These are phyloP conservation scores for Salix purpurea DNA, from an alignment of 345 rosid species.

Conservation along the genomic window DNA sequence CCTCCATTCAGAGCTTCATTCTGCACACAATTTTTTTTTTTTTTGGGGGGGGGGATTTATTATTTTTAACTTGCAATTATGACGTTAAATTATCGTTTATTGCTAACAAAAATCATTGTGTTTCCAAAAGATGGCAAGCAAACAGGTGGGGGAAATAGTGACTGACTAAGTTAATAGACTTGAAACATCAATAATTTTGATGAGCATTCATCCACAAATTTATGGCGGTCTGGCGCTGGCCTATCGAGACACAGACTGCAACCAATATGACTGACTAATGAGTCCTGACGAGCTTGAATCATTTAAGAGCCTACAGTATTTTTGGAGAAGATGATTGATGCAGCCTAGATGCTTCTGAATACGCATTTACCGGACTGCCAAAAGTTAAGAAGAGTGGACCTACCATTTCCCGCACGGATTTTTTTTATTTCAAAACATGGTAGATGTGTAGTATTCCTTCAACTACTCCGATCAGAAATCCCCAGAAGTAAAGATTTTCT, in stretches of 20 bases:
- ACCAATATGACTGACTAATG: neutral
- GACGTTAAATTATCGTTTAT: neutral
- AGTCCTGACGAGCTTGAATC: neutral
- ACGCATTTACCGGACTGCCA: neutral
- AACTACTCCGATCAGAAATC: conserved; percentile 20
- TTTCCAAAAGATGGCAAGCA: neutral
- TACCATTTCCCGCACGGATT: neutral
- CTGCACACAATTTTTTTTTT: conserved; percentile 26
- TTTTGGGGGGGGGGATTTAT: neutral
- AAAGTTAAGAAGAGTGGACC: neutral
- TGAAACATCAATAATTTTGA: too few relatives aligned
- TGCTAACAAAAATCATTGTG: neutral
- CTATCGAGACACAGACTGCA: neutral
- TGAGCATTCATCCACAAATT: neutral
- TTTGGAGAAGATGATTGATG: neutral
- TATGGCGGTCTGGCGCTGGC: neutral
- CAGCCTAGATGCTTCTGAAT: neutral
- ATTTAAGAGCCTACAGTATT: neutral
- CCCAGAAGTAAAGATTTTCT: neutral
- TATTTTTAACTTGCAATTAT: neutral
- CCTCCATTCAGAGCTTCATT: conserved; percentile 96
- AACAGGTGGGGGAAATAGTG: too few relatives aligned
- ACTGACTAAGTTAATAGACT: too few relatives aligned
- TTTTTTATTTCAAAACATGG: conserved; percentile 6
- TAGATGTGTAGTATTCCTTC: conserved; percentile 18